Base-by-base conservation (phyloP, 352 stramenopile species). In the Phytophthora hibernalis region DNA sequence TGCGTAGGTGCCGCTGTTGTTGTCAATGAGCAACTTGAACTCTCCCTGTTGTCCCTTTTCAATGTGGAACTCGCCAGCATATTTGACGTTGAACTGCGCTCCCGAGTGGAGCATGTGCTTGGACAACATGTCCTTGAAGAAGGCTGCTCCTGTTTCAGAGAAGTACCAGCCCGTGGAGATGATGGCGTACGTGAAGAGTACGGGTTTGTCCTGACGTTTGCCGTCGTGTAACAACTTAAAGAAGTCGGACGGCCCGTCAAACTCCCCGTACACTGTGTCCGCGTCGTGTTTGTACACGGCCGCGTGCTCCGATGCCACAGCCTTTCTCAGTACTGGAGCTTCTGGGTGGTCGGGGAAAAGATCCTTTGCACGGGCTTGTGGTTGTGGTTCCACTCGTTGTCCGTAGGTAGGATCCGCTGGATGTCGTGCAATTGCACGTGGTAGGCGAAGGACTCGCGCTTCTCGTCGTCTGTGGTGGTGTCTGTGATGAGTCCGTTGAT, bases 71-170 rank as follows among this genome's bases (percentile, higher is more conserved):
- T 79, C 70, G 5, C 66, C 70, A 0, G 70, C 65, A 26, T 74
- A 77, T 43, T 71, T 77, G 55, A 79, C 70, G 11, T 54, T 64
- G 21, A 76, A 69, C 26, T 47, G 31, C 6, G 66, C 66, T 5
- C 67, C 54, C 0, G 66, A 76, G 31, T 79, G 70, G 47, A 79
- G 54, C 70, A 79, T 76, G 67, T 79, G 70, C 57, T 75, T 75
- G 47, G 70, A 79, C 42, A 79, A 43, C 28, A 79, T 79, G 43
- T 79, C 70, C 52, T 79, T 79, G 40, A 79, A 79, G 57, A 79
- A 79, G 9, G 60, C 53, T 0, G 70, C 70, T 0, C 70, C 70
- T 5, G 70, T 79, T 53, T 79, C 70, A 10, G 70, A 79, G 22
- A 79, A 79, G 66, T 72, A 76, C 70, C 70, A 79, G 43, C 70